Percentiles rank a stretch among this genome's conserved stretches.
These are phyloP conservation scores for Collybia sp. DNA, from an alignment of 768 basidiomycete species.

Conservation along the genomic window DNA sequence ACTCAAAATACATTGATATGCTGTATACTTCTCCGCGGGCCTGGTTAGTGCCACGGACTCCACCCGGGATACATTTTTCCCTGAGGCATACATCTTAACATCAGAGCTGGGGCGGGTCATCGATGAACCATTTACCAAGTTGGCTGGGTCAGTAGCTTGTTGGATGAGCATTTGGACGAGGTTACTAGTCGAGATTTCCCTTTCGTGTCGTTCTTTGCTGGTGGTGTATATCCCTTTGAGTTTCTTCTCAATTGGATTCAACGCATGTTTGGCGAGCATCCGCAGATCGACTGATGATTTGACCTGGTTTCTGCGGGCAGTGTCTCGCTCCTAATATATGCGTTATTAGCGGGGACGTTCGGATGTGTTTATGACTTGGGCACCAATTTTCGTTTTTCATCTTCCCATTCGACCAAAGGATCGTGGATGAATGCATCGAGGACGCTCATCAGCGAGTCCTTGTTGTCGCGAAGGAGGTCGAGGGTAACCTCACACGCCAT, in stretches of 20 bases:
- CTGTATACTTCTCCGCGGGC: no score
- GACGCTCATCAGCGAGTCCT: constrained; percentile 91
- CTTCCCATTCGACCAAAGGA: constrained; percentile 94
- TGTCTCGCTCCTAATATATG: constrained; percentile 37
- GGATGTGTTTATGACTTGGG: not conserved
- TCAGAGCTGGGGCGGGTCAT: not conserved
- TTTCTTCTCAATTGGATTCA: constrained; percentile 82
- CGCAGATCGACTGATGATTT: constrained; percentile 53
- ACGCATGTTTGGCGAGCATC: constrained; percentile 66
- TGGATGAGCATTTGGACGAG: constrained; percentile 90
- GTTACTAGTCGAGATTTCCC: constrained; percentile 71
- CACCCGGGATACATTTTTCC: constrained; percentile 90
- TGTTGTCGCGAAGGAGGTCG: constrained; percentile 82
- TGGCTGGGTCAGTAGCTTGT: constrained; percentile 71
- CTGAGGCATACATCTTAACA: constrained; percentile 33
- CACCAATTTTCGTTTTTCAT: constrained; percentile 67
- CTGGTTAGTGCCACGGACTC: constrained; percentile 69
- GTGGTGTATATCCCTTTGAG: constrained; percentile 66
- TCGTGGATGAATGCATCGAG: constrained; percentile 97
- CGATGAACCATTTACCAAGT: constrained; percentile 42
- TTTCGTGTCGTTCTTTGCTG: constrained; percentile 46
- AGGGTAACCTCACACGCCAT: constrained; percentile 89
- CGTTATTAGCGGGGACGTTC: not conserved
- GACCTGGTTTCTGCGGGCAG: constrained; percentile 35
- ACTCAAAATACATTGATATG: no score